Evolutionary conservation across 2,329 filamentous ascomycete genomes (phyloP).

Genomic region (Tolypocladium pustulatum): DNA sequence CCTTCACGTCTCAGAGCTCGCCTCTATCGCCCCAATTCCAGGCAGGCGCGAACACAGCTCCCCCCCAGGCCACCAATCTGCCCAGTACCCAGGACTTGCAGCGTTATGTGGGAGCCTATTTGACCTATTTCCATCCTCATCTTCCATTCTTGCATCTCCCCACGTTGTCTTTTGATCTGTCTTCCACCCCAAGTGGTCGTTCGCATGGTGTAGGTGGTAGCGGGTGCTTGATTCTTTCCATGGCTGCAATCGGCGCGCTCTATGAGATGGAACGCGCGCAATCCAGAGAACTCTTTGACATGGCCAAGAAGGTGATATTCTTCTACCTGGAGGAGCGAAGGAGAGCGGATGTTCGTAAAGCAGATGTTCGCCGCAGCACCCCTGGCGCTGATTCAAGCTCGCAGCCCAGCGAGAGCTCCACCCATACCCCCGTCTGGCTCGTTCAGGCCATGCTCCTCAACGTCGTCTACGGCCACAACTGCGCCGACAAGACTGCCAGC

Average conservation of each 20-base stretch:
- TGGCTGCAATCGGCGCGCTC: constrained; percentile 70
- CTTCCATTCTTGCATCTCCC: constrained; percentile 89
- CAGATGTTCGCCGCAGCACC: constrained; percentile 44
- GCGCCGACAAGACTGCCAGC: constrained; percentile 79
- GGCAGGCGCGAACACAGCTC: constrained; percentile 35
- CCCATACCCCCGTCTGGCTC: constrained; percentile 81
- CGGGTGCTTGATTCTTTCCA: constrained; percentile 74
- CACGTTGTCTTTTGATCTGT: constrained; percentile 80
- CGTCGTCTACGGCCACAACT: constrained; percentile 91
- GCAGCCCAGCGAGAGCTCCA: constrained; percentile 45
- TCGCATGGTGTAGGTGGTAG: constrained; percentile 60
- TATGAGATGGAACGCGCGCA: constrained; percentile 76
- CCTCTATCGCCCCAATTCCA: constrained; percentile 43
- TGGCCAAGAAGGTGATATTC: constrained; percentile 91
- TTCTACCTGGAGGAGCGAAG: constrained; percentile 85
- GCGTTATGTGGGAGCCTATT: constrained; percentile 81
- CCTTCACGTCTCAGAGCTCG: constrained; percentile 44
- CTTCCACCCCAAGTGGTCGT: constrained; percentile 54
- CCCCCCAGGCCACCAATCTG: constrained; percentile 46
- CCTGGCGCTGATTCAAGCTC: constrained; percentile 34
- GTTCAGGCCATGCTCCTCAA: constrained; percentile 96
- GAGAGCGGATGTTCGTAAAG: constrained; percentile 67
- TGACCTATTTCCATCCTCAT: constrained; percentile 88
- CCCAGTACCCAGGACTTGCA: constrained; percentile 80
- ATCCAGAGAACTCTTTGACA: constrained; percentile 80